A percentile compares a stretch with the other conserved stretches of the same genome.
Evolutionary conservation across 768 basidiomycete genomes (phyloP).

Genomic region (Boletus rufocinnamomeus): DNA sequence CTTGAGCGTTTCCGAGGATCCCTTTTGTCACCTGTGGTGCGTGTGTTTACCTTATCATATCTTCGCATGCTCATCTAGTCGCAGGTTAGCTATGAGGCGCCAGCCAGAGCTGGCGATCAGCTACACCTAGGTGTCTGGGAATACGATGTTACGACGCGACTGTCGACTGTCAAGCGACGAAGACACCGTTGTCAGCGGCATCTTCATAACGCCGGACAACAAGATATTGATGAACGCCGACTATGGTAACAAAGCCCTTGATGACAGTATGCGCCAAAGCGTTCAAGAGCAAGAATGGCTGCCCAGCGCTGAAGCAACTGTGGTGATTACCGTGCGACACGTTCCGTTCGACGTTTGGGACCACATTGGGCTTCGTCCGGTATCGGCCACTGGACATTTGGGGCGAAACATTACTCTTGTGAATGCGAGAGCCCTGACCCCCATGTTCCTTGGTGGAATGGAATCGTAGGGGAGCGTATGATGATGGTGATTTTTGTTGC

Average conservation of each 20-base stretch:
- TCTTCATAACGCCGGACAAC: too few relatives aligned
- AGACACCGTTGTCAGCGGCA: too few relatives aligned
- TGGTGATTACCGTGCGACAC: too few relatives aligned
- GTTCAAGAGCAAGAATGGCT: too few relatives aligned
- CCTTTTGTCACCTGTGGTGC: slow-evolving; percentile 4
- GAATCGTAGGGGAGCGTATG: too few relatives aligned
- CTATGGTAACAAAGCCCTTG: too few relatives aligned
- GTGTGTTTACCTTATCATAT: neutral
- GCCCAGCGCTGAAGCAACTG: too few relatives aligned
- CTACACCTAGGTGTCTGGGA: neutral
- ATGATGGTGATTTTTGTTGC: neutral
- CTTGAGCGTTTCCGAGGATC: neutral
- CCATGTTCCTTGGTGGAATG: too few relatives aligned
- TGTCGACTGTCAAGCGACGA: neutral
- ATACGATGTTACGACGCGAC: neutral
- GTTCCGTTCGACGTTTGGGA: too few relatives aligned
- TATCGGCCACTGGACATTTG: too few relatives aligned
- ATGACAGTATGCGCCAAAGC: too few relatives aligned
- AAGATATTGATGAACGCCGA: too few relatives aligned
- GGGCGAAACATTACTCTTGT: neutral
- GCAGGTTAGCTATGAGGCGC: slow-evolving; percentile 12
- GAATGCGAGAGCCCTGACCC: neutral
- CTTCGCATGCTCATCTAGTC: slow-evolving; percentile 2
- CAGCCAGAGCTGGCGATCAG: slow-evolving; percentile 16
- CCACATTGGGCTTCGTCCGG: neutral